A percentile compares a stretch with the other conserved stretches of the same genome.
These are phyloP conservation scores for Neurospora sp. DNA, from an alignment of 495 filamentous ascomycete species.

Conservation along the genomic window DNA sequence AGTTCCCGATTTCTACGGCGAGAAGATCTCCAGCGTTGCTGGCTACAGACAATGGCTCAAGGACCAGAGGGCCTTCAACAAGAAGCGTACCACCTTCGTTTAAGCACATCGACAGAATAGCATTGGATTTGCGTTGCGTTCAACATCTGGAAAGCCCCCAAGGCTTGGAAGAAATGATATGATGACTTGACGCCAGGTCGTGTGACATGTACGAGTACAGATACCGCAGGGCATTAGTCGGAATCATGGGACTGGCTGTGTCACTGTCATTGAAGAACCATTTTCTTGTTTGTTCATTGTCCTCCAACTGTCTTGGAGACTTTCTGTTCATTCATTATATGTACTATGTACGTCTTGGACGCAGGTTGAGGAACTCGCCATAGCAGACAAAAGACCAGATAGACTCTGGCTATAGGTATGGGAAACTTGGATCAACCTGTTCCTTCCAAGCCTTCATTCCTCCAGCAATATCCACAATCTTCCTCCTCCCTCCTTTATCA, in stretches of 20 bases:
- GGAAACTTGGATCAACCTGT: slow-evolving; percentile 63
- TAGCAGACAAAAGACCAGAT: background rate
- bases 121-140: background rate
- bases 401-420: slow-evolving; percentile 46
- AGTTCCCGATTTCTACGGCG: slow-evolving; percentile 66
- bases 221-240: background rate
- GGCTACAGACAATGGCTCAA: slow-evolving; percentile 93
- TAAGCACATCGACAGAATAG: slow-evolving; percentile 4
- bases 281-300: background rate
- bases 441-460: slow-evolving; percentile 79
- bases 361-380: background rate
- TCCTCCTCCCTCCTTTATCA: slow-evolving; percentile 44
- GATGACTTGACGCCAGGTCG: background rate
- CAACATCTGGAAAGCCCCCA: background rate
- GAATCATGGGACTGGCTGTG: background rate
- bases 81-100: slow-evolving; percentile 63
- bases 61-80: slow-evolving; percentile 94
- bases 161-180: background rate
- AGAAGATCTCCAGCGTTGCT: slow-evolving; percentile 89
- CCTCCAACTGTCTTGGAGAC: background rate
- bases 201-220: background rate
- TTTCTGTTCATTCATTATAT: background rate
- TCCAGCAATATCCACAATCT: slow-evolving; percentile 68
- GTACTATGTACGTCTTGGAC: background rate
- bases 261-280: background rate